Base-by-base conservation (phyloP, 495 filamentous ascomycete species). In the Hypoxylon lienhwacheense region DNA sequence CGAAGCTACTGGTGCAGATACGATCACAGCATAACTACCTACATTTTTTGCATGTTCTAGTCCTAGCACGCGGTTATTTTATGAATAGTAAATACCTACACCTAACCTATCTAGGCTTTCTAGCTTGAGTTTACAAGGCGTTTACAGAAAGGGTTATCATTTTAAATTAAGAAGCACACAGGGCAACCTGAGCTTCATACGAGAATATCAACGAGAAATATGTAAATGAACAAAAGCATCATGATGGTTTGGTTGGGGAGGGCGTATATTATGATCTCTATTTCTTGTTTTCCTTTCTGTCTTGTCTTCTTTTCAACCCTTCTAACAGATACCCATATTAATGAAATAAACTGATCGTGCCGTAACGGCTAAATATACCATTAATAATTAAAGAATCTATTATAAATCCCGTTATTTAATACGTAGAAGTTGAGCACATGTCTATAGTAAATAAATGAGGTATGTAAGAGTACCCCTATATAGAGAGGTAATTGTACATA, bases 251-350 rank as follows among this genome's bases (percentile, higher is more conserved):
- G 41, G 35, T n/a, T 32, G 11, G 21, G 42, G 21, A 36, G 39
- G 36, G 39, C 21, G 20, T 35, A 40, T n/a, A 12, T 21, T 43
- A 17, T 10, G 4, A 10, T 15, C 5, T 42, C 11, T 14, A 19
- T 44, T 40, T 33, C 5, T 24, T 29, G 34, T 29, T 35, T 34
- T 41, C 17, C 2, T 20, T 41, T 28, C 41, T 45, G n/a, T 32
- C 25, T n/a, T n/a, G n/a, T 35, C 28, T 41, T 35, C 2, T 20
- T 41, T 28, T 47, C 40, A 7, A 21, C 25, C 10, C 33, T n/a
- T 11, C 12, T 55, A 37, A 20, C 21, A 33, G 25, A 55, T 61
- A 61, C 57, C 57, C 56, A 20, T 33, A 45, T 41, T 46, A 45
- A 54, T 54, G 44, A 54, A 17, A 10, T 34, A 29, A 10, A 50